These are phyloP conservation scores for Bolboschoenus planiculmis DNA, from an alignment of 176 grass and related monocot genomes.

Conservation along the genomic window DNA sequence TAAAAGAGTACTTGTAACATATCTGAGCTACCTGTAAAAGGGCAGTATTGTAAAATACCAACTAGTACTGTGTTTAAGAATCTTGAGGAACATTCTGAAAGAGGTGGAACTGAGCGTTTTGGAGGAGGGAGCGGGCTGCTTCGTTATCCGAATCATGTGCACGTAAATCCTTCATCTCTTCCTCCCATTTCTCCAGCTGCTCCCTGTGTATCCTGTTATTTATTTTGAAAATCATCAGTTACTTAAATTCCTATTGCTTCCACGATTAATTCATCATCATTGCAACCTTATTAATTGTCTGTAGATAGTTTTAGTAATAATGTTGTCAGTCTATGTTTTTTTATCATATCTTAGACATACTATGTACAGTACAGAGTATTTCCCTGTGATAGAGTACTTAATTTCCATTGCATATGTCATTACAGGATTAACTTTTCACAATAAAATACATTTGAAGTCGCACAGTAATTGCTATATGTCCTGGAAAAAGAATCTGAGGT, in stretches of 20 bases:
- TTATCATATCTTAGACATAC: no score
- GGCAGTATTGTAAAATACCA: not conserved
- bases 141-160: constrained; percentile 57
- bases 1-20: not conserved
- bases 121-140: constrained; percentile 46
- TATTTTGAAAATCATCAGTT: no score
- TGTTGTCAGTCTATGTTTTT: not conserved
- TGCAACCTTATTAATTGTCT: not conserved
- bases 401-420: not conserved
- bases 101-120: constrained; percentile 72
- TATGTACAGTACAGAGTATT: no score
- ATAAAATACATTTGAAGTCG: not conserved
- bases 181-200: constrained; percentile 72
- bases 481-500: not conserved
- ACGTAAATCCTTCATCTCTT: constrained; percentile 71
- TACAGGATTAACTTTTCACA: not conserved
- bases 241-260: not conserved
- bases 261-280: not conserved
- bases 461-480: not conserved
- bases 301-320: not conserved
- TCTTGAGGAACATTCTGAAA: constrained; percentile 42
- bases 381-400: no score
- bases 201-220: constrained; percentile 71
- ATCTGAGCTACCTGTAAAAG: not conserved
- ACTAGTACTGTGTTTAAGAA: not conserved